Base-by-base conservation (phyloP, 139 green algal species). In the Chlorokybus atmophyticus region DNA sequence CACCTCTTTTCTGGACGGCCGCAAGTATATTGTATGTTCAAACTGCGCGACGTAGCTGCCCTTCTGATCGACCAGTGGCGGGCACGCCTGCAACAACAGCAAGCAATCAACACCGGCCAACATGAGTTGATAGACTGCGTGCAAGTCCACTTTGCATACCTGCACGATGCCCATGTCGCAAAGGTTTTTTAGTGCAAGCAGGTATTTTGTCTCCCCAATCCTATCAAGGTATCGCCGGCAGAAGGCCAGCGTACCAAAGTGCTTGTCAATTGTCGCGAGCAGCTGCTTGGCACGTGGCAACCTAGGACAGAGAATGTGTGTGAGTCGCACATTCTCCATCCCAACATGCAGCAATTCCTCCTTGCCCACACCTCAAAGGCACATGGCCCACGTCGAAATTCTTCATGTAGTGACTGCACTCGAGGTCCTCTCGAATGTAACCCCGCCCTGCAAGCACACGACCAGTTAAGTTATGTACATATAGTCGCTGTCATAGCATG, bases 331-430 rank as follows among this genome's bases (percentile, higher is more conserved):
- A n/a, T n/a, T n/a, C n/a, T n/a, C n/a, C n/a, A n/a, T n/a, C n/a
- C n/a, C n/a, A n/a, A n/a, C n/a, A n/a, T n/a, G n/a, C n/a, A n/a
- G n/a, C n/a, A n/a, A n/a, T n/a, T n/a, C n/a, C n/a, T n/a, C n/a
- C n/a, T n/a, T n/a, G 24, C 47, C 8, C 47, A 7, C 50, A 71
- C 63, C 63, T 62, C 6, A 77, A 47, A 19, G 70, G 72, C 3
- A 79, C 72, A 38, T 75, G 55, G 4, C 50, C 51, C 3, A 67
- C 70, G 59, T 71, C 63, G 30, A 68, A 71, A 32, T 62, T 61
- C 60, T 96, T 96, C 86, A 95, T 94, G 81, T 99, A 99, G 78
- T 99, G 92, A 55, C 61, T 83, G 76, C 83, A 91, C 77, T 99
- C 92, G 50, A 97, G 74, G 74, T 97, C 92, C 65, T 97, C 89